Percentiles rank a stretch among this genome's conserved stretches.
These are phyloP conservation scores for Mycena epipterygia DNA, from an alignment of 768 basidiomycete genomes.

Conservation along the genomic window DNA sequence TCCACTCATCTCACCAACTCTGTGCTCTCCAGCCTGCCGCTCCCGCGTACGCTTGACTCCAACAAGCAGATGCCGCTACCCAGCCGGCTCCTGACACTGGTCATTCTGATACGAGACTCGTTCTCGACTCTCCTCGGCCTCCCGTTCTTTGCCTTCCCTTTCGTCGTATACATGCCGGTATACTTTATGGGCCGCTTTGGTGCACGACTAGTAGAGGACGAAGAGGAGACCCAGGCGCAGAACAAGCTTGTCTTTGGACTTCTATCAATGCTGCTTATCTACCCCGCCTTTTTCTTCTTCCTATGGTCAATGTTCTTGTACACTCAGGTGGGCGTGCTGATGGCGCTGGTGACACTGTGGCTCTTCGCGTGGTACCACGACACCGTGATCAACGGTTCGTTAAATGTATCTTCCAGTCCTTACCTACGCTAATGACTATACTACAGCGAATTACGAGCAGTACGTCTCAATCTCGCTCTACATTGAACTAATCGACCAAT, in stretches of 20 bases:
- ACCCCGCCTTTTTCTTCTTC: conserved; percentile 87
- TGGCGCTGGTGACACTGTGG: conserved; percentile 79
- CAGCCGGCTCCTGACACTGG: conserved; percentile 84
- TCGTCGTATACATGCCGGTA: conserved; percentile 86
- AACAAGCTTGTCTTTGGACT: conserved; percentile 95
- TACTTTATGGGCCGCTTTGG: conserved; percentile 87
- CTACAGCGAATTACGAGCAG: conserved; percentile 82
- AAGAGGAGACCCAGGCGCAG: conserved; percentile 96
- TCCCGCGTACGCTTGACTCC: conserved; percentile 89
- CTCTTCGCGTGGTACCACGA: conserved; percentile 89
- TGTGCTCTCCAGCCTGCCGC: conserved; percentile 85
- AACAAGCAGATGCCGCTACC: conserved; percentile 81
- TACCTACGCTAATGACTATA: conserved; percentile 3
- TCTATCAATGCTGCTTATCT: conserved; percentile 78
- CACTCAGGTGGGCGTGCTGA: conserved; percentile 77
- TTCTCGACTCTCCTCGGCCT: conserved; percentile 77
- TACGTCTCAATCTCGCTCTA: conserved; percentile 50
- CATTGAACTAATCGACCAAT: conserved; percentile 29
- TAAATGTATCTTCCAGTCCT: too few species aligned
- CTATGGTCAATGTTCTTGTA: conserved; percentile 90
- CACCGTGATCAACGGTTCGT: conserved; percentile 84
- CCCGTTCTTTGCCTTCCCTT: conserved; percentile 91
- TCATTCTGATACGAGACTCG: conserved; percentile 84
- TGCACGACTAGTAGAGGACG: conserved; percentile 80
- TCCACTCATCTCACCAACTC: conserved; percentile 88